These are phyloP conservation scores for Macrophomina phaseolina DNA, from an alignment of 2,329 filamentous ascomycete species.

Conservation along the genomic window DNA sequence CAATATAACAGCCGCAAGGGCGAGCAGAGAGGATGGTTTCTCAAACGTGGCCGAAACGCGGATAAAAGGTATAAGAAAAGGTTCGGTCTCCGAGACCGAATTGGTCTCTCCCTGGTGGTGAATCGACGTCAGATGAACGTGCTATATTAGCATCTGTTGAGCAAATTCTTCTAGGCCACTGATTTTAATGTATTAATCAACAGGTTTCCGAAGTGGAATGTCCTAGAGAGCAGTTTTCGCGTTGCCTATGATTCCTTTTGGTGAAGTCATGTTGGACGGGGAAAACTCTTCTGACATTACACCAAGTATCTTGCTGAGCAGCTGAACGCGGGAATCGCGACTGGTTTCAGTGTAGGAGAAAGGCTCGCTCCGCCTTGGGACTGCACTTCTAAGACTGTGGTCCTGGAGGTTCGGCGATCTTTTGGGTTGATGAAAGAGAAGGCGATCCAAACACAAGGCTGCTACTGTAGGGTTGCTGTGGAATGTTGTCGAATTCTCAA, in stretches of 20 bases:
- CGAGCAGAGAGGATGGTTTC: neutral
- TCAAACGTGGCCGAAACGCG: constrained; percentile 1
- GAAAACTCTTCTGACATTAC: neutral
- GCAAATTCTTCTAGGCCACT: neutral
- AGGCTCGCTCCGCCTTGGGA: neutral
- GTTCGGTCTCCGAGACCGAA: constrained; percentile 2
- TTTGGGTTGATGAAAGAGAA: neutral
- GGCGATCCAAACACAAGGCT: neutral
- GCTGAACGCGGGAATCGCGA: neutral
- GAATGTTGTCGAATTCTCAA: neutral
- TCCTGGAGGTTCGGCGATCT: neutral
- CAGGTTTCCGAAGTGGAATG: neutral
- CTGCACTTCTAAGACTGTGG: neutral
- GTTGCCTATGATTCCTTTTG: neutral
- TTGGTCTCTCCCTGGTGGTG: neutral
- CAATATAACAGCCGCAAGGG: constrained; percentile 1
- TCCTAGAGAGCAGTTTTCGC: neutral
- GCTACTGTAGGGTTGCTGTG: neutral
- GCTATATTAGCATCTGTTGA: neutral
- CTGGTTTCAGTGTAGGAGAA: neutral
- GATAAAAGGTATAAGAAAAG: neutral
- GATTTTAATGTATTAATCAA: neutral
- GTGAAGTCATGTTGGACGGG: neutral
- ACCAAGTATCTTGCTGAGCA: neutral
- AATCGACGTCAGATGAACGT: neutral